Percentiles rank a stretch among this genome's conserved stretches.
These are phyloP conservation scores for Debaryomyces psychrophilus DNA, from an alignment of 1,139 yeast species.

Conservation along the genomic window DNA sequence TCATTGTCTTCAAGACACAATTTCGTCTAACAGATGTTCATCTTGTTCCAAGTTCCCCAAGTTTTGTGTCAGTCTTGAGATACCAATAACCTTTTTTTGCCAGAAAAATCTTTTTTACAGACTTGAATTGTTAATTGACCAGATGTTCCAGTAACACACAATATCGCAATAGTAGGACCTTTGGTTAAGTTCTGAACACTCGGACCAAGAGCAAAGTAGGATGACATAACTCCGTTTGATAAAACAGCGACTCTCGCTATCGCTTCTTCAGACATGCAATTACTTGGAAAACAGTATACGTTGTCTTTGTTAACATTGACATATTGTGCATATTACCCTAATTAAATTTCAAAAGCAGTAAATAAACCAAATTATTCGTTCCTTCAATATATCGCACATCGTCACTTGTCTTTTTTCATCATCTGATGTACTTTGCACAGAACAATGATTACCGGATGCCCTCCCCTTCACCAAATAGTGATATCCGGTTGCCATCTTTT, in stretches of 20 bases:
- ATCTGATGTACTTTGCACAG: conserved; percentile 1
- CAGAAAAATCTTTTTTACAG: conserved; percentile 16
- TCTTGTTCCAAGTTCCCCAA: not conserved
- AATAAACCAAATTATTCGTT: conserved; percentile 8
- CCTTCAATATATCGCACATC: conserved; percentile 9
- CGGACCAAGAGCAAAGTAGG: conserved; percentile 3
- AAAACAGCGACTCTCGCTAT: conserved; percentile 9
- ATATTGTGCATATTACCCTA: conserved; percentile 9
- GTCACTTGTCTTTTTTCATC: conserved; percentile 9
- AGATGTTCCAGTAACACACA: conserved; percentile 24
- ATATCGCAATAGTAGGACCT: conserved; percentile 17
- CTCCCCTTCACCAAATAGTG: conserved; percentile 21
- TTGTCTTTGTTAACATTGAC: conserved; percentile 7
- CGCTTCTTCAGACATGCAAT: conserved; percentile 3
- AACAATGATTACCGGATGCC: conserved; percentile 22
- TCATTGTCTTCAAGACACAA: conserved; percentile 7
- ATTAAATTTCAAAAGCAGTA: conserved; percentile 2
- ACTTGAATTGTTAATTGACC: conserved; percentile 23
- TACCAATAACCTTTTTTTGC: conserved; percentile 21
- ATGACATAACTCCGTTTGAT: conserved; percentile 8
- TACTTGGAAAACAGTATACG: conserved; percentile 3
- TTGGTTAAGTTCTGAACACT: conserved; percentile 9
- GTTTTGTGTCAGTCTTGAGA: conserved; percentile 1
- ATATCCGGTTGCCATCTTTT: conserved; percentile 21
- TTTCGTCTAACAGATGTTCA: conserved; percentile 6